These are phyloP conservation scores for Candida jianshihensis DNA, from an alignment of 805 yeast species.

Conservation along the genomic window DNA sequence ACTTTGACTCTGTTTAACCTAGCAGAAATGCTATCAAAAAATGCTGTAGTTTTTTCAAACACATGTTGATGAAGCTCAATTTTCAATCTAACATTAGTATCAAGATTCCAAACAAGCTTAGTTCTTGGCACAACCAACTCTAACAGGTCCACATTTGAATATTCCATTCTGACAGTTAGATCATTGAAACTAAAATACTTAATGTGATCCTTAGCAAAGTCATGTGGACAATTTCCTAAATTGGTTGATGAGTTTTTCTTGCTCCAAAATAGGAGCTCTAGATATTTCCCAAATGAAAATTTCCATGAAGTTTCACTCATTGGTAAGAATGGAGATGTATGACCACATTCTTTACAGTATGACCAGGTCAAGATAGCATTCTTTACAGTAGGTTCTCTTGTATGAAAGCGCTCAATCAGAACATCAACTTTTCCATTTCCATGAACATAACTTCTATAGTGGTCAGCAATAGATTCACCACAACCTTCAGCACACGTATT, in stretches of 20 bases:
- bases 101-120: conserved; percentile 64
- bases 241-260: conserved; percentile 46
- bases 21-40: conserved; percentile 66
- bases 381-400: conserved; percentile 51
- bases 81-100: conserved; percentile 61
- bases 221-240: conserved; percentile 67
- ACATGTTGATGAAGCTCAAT: conserved; percentile 53
- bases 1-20: conserved; percentile 70
- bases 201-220: conserved; percentile 73
- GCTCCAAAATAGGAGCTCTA: conserved; percentile 82
- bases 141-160: conserved; percentile 64
- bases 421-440: conserved; percentile 80
- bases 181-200: conserved; percentile 81
- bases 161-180: conserved; percentile 72
- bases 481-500: conserved; percentile 77
- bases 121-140: conserved; percentile 75
- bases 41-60: conserved; percentile 42
- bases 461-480: conserved; percentile 61
- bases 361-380: conserved; percentile 86
- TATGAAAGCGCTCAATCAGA: conserved; percentile 53
- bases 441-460: conserved; percentile 82
- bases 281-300: conserved; percentile 86
- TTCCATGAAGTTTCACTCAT: conserved; percentile 87
- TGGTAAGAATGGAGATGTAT: conserved; percentile 67
- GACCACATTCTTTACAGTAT: conserved; percentile 73